phyloP scores from a whole-genome alignment of 805 yeast genomes.

The Wickerhamomyces strasburgensis region DNA sequence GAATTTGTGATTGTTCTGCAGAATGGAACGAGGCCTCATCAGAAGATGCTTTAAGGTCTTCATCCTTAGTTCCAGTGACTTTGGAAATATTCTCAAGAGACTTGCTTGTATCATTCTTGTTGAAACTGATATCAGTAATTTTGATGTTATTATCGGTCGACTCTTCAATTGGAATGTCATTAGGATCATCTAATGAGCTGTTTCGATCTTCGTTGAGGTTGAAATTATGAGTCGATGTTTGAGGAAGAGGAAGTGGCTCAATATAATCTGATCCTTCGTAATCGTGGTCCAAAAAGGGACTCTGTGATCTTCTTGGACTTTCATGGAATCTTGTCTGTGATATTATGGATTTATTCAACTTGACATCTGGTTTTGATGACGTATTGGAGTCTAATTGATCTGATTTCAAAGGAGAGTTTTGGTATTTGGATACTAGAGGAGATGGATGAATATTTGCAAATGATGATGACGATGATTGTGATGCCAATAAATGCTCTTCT shows the following conservation, averaged over 20 bases:
- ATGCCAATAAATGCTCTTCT: not conserved
- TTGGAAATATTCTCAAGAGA: not conserved
- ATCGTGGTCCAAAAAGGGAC: slow-evolving; percentile 23
- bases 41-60: not conserved
- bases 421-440: slow-evolving; percentile 10
- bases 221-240: too few species aligned
- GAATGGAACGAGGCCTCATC: slow-evolving; percentile 8
- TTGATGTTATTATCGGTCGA: slow-evolving; percentile 26
- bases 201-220: not conserved
- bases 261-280: slow-evolving; percentile 19
- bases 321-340: slow-evolving; percentile 19
- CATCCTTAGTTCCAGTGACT: not conserved
- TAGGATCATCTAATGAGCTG: slow-evolving; percentile 3
- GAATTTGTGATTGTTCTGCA: slow-evolving; percentile 8
- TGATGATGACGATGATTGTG: slow-evolving; percentile 3
- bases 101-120: too few species aligned
- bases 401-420: slow-evolving; percentile 6
- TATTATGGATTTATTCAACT: slow-evolving; percentile 12
- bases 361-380: slow-evolving; percentile 4
- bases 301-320: slow-evolving; percentile 21
- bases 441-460: slow-evolving; percentile 10
- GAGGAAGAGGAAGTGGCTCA: slow-evolving; percentile 1
- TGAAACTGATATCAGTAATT: too few species aligned
- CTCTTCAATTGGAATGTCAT: slow-evolving; percentile 26
- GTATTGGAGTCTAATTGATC: slow-evolving; percentile 7